Evolutionary conservation across 495 filamentous ascomycete species (phyloP).

Genomic region (Penicillium silybi): DNA sequence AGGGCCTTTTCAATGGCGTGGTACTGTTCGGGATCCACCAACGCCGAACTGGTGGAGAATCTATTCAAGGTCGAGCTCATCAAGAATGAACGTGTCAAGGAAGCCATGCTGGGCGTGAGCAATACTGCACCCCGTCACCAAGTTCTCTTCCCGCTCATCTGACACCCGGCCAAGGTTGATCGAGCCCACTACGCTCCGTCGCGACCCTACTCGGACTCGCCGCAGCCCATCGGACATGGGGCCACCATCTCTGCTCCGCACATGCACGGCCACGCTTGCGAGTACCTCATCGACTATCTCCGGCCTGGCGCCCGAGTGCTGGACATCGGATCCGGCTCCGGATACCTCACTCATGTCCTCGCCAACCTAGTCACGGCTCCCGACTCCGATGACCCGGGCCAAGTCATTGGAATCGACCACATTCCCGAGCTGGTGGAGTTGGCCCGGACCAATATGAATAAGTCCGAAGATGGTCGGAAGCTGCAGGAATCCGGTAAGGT

Average conservation of each 20-base stretch:
- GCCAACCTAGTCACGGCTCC: conserved; percentile 68
- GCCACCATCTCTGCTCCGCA: conserved; percentile 96
- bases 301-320: conserved; percentile 57
- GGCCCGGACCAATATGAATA: conserved; percentile 67
- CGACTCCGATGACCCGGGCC: conserved; percentile 36
- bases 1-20: conserved; percentile 71
- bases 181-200: conserved; percentile 74
- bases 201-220: conserved; percentile 82
- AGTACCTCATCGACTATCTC: conserved; percentile 62
- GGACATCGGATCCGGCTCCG: conserved; percentile 86
- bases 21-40: conserved; percentile 75
- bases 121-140: background rate
- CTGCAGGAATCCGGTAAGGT: conserved; percentile 60
- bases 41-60: conserved; percentile 75
- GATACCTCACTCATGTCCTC: conserved; percentile 87
- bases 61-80: conserved; percentile 70
- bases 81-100: conserved; percentile 61
- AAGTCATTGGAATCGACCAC: conserved; percentile 83
- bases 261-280: conserved; percentile 85
- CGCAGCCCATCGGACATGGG: conserved; percentile 78
- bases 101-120: conserved; percentile 72
- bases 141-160: background rate
- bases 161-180: conserved; percentile 62
- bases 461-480: conserved; percentile 59
- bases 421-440: conserved; percentile 74